Percentiles rank a stretch among this genome's conserved stretches.
Conservation (phyloP, 2,329 filamentous ascomycete genomes). For the Sarocladium kiliense region DNA sequence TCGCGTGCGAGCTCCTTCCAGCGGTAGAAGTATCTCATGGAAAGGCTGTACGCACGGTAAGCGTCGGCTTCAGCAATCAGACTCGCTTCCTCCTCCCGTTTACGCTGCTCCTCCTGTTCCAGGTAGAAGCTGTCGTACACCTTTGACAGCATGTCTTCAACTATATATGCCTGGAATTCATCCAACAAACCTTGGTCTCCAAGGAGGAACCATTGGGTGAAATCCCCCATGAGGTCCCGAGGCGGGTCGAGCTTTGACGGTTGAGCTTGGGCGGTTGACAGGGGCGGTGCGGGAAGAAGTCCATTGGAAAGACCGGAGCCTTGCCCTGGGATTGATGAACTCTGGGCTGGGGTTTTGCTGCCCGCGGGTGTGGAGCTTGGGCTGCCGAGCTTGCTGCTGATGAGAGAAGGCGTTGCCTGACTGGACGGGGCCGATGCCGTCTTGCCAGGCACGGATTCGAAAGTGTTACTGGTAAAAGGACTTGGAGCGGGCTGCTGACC, state of each 20-base stretch:
- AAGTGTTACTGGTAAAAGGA: background rate
- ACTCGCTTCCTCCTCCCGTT: slow-evolving; percentile 42
- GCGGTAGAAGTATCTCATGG: slow-evolving; percentile 50
- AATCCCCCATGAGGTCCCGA: slow-evolving; percentile 40
- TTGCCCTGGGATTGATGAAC: background rate
- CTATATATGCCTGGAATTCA: slow-evolving; percentile 40
- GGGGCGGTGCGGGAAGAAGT: background rate
- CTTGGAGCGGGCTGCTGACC: background rate
- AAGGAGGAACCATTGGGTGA: slow-evolving; percentile 49
- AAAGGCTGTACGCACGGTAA: slow-evolving; percentile 45
- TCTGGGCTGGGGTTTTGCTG: background rate
- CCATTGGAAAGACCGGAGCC: background rate
- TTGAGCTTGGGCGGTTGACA: background rate
- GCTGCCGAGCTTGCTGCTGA: background rate
- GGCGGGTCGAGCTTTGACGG: slow-evolving; percentile 12
- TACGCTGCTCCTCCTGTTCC: slow-evolving; percentile 35
- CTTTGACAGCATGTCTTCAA: slow-evolving; percentile 38
- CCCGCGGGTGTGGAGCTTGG: background rate
- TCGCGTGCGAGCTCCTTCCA: slow-evolving; percentile 48
- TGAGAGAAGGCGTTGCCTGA: background rate
- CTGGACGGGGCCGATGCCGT: background rate
- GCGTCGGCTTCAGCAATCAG: slow-evolving; percentile 40
- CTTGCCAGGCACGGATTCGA: background rate
- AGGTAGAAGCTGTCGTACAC: slow-evolving; percentile 35
- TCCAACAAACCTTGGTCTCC: slow-evolving; percentile 50